phyloP scores from a whole-genome alignment of 352 stramenopile genomes.

The Plasmopara viticola region DNA sequence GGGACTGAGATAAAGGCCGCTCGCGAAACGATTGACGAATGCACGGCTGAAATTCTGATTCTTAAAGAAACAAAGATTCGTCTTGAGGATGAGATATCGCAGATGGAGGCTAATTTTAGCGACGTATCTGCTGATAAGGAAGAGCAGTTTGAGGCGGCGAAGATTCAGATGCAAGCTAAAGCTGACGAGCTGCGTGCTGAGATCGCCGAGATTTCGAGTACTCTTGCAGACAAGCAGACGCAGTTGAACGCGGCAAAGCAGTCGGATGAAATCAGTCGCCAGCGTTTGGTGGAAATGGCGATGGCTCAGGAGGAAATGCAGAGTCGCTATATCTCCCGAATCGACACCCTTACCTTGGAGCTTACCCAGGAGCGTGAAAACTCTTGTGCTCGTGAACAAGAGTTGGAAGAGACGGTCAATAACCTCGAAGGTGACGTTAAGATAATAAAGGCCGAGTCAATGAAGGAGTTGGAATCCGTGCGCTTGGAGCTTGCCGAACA shows the following conservation, averaged over 20 bases:
- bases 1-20: constrained; percentile 42
- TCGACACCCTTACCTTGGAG: constrained; percentile 36
- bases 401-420: constrained; percentile 30
- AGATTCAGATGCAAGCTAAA: constrained; percentile 24
- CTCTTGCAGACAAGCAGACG: constrained; percentile 29
- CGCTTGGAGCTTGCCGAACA: constrained; percentile 21
- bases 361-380: constrained; percentile 42
- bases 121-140: constrained; percentile 25
- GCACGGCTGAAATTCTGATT: constrained; percentile 26
- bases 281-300: constrained; percentile 36
- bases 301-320: constrained; percentile 42
- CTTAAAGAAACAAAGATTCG: constrained; percentile 32
- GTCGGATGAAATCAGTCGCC: constrained; percentile 30
- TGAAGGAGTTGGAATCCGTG: constrained; percentile 20
- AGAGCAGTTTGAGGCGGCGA: constrained; percentile 20
- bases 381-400: constrained; percentile 35
- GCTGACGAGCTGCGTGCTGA: constrained; percentile 25
- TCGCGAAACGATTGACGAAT: constrained; percentile 30
- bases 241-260: constrained; percentile 29
- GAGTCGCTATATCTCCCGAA: constrained; percentile 27
- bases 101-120: constrained; percentile 33
- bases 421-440: constrained; percentile 32
- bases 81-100: constrained; percentile 34
- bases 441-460: constrained; percentile 28
- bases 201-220: constrained; percentile 21